Percentiles rank a stretch among this genome's conserved stretches.
Conservation (phyloP, 306 rosid species). For the Inga leiocalycina region DNA sequence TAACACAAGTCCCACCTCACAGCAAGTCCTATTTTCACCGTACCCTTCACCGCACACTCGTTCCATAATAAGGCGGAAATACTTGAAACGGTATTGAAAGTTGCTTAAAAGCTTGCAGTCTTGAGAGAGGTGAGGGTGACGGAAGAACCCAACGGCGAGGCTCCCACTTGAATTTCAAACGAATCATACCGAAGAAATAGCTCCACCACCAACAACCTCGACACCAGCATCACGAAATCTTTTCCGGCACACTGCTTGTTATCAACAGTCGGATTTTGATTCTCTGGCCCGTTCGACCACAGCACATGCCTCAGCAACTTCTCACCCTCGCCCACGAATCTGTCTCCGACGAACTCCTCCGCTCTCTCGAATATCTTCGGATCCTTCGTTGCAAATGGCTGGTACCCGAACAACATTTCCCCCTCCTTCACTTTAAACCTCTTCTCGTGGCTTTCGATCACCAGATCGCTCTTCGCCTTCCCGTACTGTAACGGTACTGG, state of each 20-base stretch:
- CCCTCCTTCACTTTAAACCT: conserved; percentile 78
- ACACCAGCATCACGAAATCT: conserved; percentile 59
- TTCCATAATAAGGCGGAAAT: neutral
- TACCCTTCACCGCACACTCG: neutral
- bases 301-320: conserved; percentile 70
- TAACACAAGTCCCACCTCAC: neutral
- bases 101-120: conserved; percentile 62
- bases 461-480: conserved; percentile 59
- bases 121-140: conserved; percentile 76
- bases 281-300: conserved; percentile 92
- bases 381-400: conserved; percentile 88
- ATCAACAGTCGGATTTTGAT: conserved; percentile 42
- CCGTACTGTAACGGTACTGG: conserved; percentile 84
- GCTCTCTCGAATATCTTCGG: conserved; percentile 66
- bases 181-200: conserved; percentile 82
- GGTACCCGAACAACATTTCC: conserved; percentile 81
- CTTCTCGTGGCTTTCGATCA: conserved; percentile 86
- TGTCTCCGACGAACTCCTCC: conserved; percentile 70
- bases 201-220: conserved; percentile 74
- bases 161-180: conserved; percentile 68
- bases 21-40: neutral
- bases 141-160: conserved; percentile 66
- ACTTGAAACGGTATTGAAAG: neutral
- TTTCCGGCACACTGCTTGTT: conserved; percentile 93
- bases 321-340: conserved; percentile 88